Conservation (phyloP, 1,139 yeast species). For the Candida glucosophila region DNA sequence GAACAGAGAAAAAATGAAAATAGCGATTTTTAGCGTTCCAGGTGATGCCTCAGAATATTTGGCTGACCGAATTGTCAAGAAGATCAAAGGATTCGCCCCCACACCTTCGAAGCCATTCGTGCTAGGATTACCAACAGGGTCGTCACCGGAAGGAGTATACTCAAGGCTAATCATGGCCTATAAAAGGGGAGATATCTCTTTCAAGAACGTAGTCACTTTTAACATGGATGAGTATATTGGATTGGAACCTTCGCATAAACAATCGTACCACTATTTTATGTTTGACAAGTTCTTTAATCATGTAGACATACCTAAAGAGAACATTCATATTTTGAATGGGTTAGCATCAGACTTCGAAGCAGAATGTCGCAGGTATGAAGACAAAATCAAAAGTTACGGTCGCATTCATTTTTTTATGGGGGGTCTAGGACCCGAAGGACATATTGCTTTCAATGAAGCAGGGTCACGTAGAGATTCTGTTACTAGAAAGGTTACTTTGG, state of each 20-base stretch:
- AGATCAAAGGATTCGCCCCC: constrained; percentile 40
- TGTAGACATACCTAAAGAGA: constrained; percentile 45
- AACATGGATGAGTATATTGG: constrained; percentile 59
- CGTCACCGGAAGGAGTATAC: constrained; percentile 56
- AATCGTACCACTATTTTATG: constrained; percentile 58
- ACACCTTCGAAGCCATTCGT: constrained; percentile 45
- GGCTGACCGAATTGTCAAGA: constrained; percentile 39
- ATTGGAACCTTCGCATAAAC: constrained; percentile 38
- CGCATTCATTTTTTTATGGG: constrained; percentile 52
- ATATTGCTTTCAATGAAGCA: constrained; percentile 55
- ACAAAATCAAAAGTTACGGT: constrained; percentile 40
- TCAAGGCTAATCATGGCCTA: constrained; percentile 38
- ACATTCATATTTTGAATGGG: constrained; percentile 52
- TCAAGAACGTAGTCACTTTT: constrained; percentile 50
- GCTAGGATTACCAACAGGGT: constrained; percentile 58
- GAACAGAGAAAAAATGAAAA: constrained; percentile 6
- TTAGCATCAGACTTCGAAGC: constrained; percentile 34
- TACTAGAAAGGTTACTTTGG: constrained; percentile 45
- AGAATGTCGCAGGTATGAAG: constrained; percentile 47
- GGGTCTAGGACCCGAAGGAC: constrained; percentile 61
- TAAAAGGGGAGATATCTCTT: constrained; percentile 35
- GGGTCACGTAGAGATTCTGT: constrained; percentile 41
- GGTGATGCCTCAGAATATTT: constrained; percentile 43
- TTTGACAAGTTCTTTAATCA: constrained; percentile 50
- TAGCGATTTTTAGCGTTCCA: constrained; percentile 28